phyloP scores from a whole-genome alignment of 2,329 filamentous ascomycete genomes.

The Aspergillus proliferans region DNA sequence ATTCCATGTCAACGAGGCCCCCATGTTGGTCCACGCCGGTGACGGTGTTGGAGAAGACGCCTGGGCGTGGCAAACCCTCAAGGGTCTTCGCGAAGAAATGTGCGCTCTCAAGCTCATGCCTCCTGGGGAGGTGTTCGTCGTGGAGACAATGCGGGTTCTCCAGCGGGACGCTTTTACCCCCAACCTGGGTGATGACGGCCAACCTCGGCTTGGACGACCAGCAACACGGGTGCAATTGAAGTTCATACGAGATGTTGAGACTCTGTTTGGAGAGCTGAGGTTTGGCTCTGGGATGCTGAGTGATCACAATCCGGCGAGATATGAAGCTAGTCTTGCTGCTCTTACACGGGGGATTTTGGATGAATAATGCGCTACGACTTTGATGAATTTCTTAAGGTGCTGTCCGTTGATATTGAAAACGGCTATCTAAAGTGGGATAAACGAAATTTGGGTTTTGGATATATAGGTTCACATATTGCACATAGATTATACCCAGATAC shows the following conservation, averaged over 20 bases:
- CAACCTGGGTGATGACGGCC: conserved; percentile 37
- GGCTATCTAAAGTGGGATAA: too few species aligned
- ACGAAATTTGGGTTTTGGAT: neutral
- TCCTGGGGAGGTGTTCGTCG: conserved; percentile 68
- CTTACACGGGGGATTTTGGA: conserved; percentile 45
- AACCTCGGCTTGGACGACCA: conserved; percentile 51
- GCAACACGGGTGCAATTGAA: conserved; percentile 64
- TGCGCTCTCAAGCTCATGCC: conserved; percentile 64
- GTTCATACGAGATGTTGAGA: conserved; percentile 66
- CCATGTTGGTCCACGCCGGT: conserved; percentile 37
- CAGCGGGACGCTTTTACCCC: conserved; percentile 58
- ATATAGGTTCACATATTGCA: conserved; percentile 1
- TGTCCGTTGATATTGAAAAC: neutral
- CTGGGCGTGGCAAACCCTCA: conserved; percentile 64
- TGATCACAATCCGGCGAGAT: conserved; percentile 69
- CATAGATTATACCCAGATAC: neutral
- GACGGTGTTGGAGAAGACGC: conserved; percentile 55
- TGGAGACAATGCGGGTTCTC: conserved; percentile 63
- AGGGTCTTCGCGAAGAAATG: conserved; percentile 62
- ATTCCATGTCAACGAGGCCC: conserved; percentile 51
- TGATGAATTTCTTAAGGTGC: neutral
- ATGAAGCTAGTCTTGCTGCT: conserved; percentile 62
- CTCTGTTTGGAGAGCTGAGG: conserved; percentile 61
- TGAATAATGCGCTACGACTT: conserved; percentile 22
- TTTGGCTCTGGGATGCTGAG: conserved; percentile 69